Evolutionary conservation across 345 rosid genomes (phyloP), one percentile per base, ranked within the genome.

Genomic region (Erysimum cheiranthoides): DNA sequence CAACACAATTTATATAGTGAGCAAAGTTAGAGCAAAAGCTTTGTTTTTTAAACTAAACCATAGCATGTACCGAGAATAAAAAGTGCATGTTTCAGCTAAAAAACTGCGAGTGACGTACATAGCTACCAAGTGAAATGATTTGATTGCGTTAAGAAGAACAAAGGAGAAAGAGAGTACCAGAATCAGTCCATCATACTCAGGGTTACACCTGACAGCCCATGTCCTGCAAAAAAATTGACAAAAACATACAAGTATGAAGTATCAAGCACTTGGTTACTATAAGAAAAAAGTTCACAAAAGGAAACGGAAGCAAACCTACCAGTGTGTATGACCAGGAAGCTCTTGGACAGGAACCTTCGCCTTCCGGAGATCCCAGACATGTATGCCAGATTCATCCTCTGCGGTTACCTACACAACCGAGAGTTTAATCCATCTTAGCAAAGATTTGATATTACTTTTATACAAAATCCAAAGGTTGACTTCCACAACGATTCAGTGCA

Each of bases 201-300:
- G 96, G 61, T 92, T 94, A 76, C 95, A 92, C 17, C 79, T 83
- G 62, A 92, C 89, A 74, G 96, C 84, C 92, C 98, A 92, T 31
- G 97, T 84, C 98, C 98, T 92, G 89, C 80, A 76, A 32, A 39
- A 32, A 39, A 73, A 53, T 45, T 57, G 46, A 71, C 67, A 34
- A 32, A 25, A 27, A 47, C 74, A 74, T 25, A 71, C 21, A 43
- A 32, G 27, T 61, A 65, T 58, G 42, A 62, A 18, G 36, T 3
- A 6, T 21, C 25, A 21, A 21, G 25, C 25, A 21, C 39, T 56
- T 52, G 17, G 45, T 13, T 34, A 18, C 32, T 13, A 52, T 28
- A 42, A 76, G 32, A 74, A 66, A 43, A 49, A 54, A 56, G 27
- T 61, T 64, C 8, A 51, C n/a, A 21, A 7, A 25, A 16, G 67